phyloP scores from a whole-genome alignment of 2,329 filamentous ascomycete genomes.

The Cladosporium halotolerans region DNA sequence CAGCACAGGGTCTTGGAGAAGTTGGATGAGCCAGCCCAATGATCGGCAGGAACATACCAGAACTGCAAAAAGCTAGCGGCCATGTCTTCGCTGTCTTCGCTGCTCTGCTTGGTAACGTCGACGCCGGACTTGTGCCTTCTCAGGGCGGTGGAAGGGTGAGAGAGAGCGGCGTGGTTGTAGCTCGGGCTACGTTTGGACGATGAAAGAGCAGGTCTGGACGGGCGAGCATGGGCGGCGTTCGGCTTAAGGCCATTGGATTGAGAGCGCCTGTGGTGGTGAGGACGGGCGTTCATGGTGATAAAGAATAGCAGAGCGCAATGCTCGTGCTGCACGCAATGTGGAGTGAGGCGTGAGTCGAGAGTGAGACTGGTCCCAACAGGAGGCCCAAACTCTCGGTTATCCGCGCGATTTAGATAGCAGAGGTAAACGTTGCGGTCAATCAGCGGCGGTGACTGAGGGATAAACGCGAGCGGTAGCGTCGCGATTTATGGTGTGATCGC shows the following conservation, averaged over 20 bases:
- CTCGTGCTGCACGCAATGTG: background rate
- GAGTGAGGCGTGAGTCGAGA: background rate
- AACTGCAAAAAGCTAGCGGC: constrained; percentile 50
- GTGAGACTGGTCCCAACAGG: background rate
- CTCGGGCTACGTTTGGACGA: constrained; percentile 2
- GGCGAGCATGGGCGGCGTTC: constrained; percentile 2
- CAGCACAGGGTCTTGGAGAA: constrained; percentile 2
- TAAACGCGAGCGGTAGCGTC: background rate
- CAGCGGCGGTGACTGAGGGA: constrained; percentile 4
- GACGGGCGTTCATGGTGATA: constrained; percentile 9
- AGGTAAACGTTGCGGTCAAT: background rate
- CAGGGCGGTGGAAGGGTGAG: background rate
- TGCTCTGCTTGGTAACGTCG: constrained; percentile 1
- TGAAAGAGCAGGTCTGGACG: constrained; percentile 1
- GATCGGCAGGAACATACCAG: constrained; percentile 36
- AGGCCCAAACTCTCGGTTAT: constrained; percentile 9
- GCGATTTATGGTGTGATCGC: constrained; percentile 5
- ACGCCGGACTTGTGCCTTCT: constrained; percentile 1
- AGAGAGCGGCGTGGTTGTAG: background rate
- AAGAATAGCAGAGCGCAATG: background rate
- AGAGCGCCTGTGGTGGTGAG: background rate
- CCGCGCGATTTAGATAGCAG: constrained; percentile 7
- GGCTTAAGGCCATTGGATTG: constrained; percentile 11
- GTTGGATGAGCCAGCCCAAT: background rate
- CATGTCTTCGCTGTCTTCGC: constrained; percentile 40